Evolutionary conservation across 169 alveolate genomes (phyloP), one percentile per base, ranked within the genome.

Genomic region (Toxoplasma gondii): DNA sequence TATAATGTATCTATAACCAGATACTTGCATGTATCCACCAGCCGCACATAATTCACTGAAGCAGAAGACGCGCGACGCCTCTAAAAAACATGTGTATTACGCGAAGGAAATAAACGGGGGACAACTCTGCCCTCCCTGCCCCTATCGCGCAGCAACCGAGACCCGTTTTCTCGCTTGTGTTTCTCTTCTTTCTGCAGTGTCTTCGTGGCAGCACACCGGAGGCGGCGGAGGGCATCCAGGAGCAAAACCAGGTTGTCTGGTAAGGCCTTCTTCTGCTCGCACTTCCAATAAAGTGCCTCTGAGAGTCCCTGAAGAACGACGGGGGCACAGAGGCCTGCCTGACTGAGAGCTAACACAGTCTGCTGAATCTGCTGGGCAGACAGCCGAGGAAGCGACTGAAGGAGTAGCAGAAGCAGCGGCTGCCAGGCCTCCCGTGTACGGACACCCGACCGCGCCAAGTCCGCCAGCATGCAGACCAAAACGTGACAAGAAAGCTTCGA

Each of bases 361-460:
- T 74, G 84, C 44, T 74, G 84, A 31, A 74, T 31, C 84, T 74
- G 84, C 22, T 36, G 84, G 17, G 84, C 38, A 12, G 84, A 74
- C 31, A 74, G 44, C 10, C 84, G 84, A n/a, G 84, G 43, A 41
- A 74, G 84, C 17, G 22, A 9, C 84, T 34, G 84, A 41, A 74
- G 84, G 49, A 74, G 39, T 27, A 74, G 43, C 84, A 74, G 84
- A 17, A 74, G 43, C 5, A 74, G 49, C 43, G 84, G 44, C 44
- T 74, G 84, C 84, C 84, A 74, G 10, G 84, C 84, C 43, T 74
- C 45, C 84, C 45, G 84, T n/a, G 84, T 74, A 74, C 84, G 84
- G 44, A 74, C 84, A 12, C 84, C 84, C 22, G 84, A 74, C 19
- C 84, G 1, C n/a, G 84, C 84, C 84, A n/a, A 1, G 84, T 74